Evolutionary conservation across 495 filamentous ascomycete genomes (phyloP).

Genomic region (Rhypophila decipiens): DNA sequence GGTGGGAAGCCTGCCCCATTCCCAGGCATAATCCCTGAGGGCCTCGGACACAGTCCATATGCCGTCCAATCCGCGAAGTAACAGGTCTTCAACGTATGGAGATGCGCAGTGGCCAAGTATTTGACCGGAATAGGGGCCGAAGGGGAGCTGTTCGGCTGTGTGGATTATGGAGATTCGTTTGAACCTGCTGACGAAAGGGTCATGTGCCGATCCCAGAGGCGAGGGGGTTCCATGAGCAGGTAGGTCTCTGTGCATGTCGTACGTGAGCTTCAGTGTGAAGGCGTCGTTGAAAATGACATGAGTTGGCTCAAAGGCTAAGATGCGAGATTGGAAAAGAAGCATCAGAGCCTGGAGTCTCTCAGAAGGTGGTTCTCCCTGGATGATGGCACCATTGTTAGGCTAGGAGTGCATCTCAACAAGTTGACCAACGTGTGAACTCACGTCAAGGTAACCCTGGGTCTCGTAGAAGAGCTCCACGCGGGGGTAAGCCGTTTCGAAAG

Average conservation of each 20-base stretch:
- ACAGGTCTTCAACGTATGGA: slow-evolving; percentile 10
- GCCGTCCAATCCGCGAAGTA: slow-evolving; percentile 22
- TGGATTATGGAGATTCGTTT: slow-evolving; percentile 24
- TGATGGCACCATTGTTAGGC: no score
- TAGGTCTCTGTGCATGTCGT: slow-evolving; percentile 3
- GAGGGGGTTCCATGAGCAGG: no score
- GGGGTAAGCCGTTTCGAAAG: slow-evolving; percentile 18
- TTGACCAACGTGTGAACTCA: background rate
- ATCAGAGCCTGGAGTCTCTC: slow-evolving; percentile 10
- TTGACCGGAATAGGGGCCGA: slow-evolving; percentile 20
- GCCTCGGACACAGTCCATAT: slow-evolving; percentile 25
- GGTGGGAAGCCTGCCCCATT: slow-evolving; percentile 18
- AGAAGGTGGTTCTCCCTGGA: slow-evolving; percentile 4
- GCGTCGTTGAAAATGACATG: slow-evolving; percentile 29
- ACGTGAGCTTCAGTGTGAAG: slow-evolving; percentile 24
- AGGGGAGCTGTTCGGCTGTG: slow-evolving; percentile 26
- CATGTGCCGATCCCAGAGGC: no score
- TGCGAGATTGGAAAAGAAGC: slow-evolving; percentile 10
- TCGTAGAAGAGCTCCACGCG: slow-evolving; percentile 17
- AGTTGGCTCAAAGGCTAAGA: slow-evolving; percentile 18
- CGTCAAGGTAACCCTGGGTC: slow-evolving; percentile 19
- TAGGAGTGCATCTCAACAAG: background rate
- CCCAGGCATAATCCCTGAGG: slow-evolving; percentile 19
- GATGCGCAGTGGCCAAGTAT: slow-evolving; percentile 22
- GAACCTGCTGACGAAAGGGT: slow-evolving; percentile 7